These are phyloP conservation scores for Thraustotheca clavata DNA, from an alignment of 352 stramenopile species.

Conservation along the genomic window DNA sequence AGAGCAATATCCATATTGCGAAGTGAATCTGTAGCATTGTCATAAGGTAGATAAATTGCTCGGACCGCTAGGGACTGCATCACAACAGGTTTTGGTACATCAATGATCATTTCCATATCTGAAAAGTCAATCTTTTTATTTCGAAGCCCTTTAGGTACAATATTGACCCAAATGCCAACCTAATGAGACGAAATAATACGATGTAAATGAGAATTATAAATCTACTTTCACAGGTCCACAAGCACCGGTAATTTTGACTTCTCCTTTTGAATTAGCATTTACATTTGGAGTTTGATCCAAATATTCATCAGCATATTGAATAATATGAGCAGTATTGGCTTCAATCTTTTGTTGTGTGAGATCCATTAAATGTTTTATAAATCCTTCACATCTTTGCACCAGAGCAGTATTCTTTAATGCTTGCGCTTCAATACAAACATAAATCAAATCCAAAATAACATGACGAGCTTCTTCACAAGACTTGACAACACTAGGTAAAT, in stretches of 20 bases:
- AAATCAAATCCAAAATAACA: constrained; percentile 53
- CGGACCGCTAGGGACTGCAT: constrained; percentile 66
- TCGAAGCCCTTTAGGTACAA: constrained; percentile 59
- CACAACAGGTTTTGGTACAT: constrained; percentile 71
- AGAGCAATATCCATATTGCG: constrained; percentile 39
- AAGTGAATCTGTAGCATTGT: constrained; percentile 26
- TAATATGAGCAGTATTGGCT: constrained; percentile 44
- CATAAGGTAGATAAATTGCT: constrained; percentile 52
- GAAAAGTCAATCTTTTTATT: constrained; percentile 72
- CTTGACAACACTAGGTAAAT: constrained; percentile 38
- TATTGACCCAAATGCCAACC: constrained; percentile 62
- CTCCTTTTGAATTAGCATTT: constrained; percentile 27
- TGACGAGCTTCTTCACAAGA: constrained; percentile 45
- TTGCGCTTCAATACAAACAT: constrained; percentile 41
- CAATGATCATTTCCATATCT: constrained; percentile 49
- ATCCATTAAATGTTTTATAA: constrained; percentile 41
- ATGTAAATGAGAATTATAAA: neutral
- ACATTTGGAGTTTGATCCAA: constrained; percentile 33
- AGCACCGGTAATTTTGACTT: constrained; percentile 55
- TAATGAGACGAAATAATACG: constrained; percentile 27
- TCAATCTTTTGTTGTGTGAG: constrained; percentile 62
- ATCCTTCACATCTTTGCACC: constrained; percentile 31
- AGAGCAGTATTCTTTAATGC: constrained; percentile 45
- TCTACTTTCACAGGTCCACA: constrained; percentile 3
- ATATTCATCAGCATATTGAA: constrained; percentile 72